Evolutionary conservation across 2,329 filamentous ascomycete species (phyloP), one percentile per base, ranked within the genome.

Genomic region (Coniochaeta sp.): DNA sequence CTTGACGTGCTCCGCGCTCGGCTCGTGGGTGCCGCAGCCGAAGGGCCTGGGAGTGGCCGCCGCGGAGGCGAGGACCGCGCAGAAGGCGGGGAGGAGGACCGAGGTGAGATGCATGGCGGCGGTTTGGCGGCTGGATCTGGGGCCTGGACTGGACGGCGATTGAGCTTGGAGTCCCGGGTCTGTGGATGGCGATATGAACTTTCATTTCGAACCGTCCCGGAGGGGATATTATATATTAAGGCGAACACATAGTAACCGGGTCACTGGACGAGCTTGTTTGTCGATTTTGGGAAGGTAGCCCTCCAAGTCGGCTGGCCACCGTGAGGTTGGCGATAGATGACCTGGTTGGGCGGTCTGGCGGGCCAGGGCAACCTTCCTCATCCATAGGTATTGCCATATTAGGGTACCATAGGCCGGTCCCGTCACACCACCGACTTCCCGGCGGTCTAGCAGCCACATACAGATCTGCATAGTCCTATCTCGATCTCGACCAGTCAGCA

Each of bases 1-100:
- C 18, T 51, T 42, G 48, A 63, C 50, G 48, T 63, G 60, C 52
- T 61, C 58, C 13, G 51, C 51, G 2, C 57, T 59, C 4, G 63
- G 63, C 49, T 60, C 54, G 13, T 57, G 58, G 13, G 62, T 55
- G 33, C 61, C 62, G 52, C 63, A 66, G 18, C 52, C 28, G 45
- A 48, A 48, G 3, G 28, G 26, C 5, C 20, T 30, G 22, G 24
- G 45, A 6, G 24, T 48, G 45, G 26, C 28, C 46, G 52, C 45
- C n/a, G 27, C 54, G 31, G 30, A 31, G 6, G 28, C 26, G 3
- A 52, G 27, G 26, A 50, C 40, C 32, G 51, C 48, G 30, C 28
- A 31, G 13, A 52, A 20, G 42, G 46, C 50, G 14, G 38, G 9
- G 10, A 52, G 6, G 9, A 56, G 7, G 30, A 48, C 2, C 22